Conservation (phyloP, 306 rosid genomes). For the Astragalus membranaceus region DNA sequence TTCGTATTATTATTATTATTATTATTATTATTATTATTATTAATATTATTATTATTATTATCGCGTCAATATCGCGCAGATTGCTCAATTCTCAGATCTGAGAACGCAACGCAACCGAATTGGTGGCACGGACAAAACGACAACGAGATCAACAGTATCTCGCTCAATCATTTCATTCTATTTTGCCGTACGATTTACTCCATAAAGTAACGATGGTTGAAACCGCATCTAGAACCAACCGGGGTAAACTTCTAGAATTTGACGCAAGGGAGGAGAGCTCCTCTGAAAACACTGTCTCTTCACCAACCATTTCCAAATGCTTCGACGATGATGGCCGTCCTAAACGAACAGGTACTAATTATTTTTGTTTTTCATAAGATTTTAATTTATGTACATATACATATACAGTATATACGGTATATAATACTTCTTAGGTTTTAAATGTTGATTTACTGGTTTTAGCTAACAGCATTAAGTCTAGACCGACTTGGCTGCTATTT, state of each 20-base stretch:
- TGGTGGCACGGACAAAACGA: background rate
- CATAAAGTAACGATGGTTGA: constrained; percentile 16
- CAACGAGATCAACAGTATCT: background rate
- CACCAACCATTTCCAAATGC: background rate
- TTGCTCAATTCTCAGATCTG: background rate
- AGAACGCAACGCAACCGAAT: background rate
- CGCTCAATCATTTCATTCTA: background rate
- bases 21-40: too few relatives aligned
- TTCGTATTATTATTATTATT: too few relatives aligned
- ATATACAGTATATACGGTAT: too few relatives aligned
- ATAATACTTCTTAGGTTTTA: background rate
- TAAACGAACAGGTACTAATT: constrained; percentile 35
- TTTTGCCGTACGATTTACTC: too few relatives aligned
- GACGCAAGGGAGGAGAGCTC: constrained; percentile 1
- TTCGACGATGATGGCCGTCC: constrained; percentile 40
- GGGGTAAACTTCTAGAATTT: background rate
- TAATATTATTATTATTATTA: background rate
- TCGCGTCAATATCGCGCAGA: background rate
- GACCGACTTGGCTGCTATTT: too few relatives aligned
- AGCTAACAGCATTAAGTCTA: too few relatives aligned
- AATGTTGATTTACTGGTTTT: too few relatives aligned
- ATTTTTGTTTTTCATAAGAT: background rate
- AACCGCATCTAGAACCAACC: constrained; percentile 5
- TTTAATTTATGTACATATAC: too few relatives aligned
- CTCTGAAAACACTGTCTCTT: background rate